Evolutionary conservation across 2,329 filamentous ascomycete species (phyloP), one percentile per base, ranked within the genome.

Genomic region (Aspergillus luchuensis): DNA sequence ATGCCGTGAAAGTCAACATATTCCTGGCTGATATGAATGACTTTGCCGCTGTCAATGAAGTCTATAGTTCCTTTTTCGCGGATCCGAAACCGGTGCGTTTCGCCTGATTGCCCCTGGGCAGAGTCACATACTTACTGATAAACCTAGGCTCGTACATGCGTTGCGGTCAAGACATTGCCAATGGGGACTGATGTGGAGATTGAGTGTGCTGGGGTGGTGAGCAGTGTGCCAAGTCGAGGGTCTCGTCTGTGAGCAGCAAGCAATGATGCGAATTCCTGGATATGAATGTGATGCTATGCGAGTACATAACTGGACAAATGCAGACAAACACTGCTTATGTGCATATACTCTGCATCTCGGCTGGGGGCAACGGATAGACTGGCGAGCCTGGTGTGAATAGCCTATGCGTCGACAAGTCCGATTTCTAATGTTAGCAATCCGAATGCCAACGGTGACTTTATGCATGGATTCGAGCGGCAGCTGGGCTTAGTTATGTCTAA

Each of bases 21-120:
- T 90, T 86, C 71, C 72, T 90, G 8, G 85, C 83, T 0, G 82
- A 82, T 62, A 89, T 90, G 86, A 78, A 81, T 45, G 80, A 89
- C 71, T 90, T 89, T 68, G 79, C 76, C 74, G 87, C 87, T 76
- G 91, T 96, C 87, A 96, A 96, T 79, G 83, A 84, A 70, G 89
- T 91, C 75, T 96, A 95, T 38, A 54, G 58, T 21, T 58, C 62
- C n/a, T 66, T 66, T 36, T 73, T 74, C 50, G 56, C 49, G 41
- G 67, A 68, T 55, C 66, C 68, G 2, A 69, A 67, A 61, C 71
- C 71, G 25, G 72, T 72, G 54, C 58, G 68, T 66, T 62, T 56
- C 33, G 1, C 57, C n/a, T 21, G 33, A 47, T 47, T n/a, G 4
- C 53, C 11, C 45, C 19, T 55, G 5, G 19, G 5, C 23, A 13